Evolutionary conservation across 1,139 yeast species (phyloP), one percentile per base, ranked within the genome.

Genomic region (Nakaseomyces glabratus): DNA sequence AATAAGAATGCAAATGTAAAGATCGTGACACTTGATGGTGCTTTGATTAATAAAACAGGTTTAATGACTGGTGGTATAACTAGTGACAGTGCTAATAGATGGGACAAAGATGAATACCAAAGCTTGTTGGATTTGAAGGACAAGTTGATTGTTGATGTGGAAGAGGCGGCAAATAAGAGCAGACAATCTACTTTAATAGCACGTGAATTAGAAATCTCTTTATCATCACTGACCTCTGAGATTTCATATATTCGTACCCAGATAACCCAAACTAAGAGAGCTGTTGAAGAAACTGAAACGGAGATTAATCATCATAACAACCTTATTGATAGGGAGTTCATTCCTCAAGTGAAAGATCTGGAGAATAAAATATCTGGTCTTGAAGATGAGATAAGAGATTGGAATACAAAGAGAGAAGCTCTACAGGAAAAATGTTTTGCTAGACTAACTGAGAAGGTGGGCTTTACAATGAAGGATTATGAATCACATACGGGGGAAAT

Each of bases 11-110:
- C 84, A 15, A 71, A 69, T 23, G 76, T 74, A 35, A 85, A 81
- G 53, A 68, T 82, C 31, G 94, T 88, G 2, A 74, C 95, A 1
- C 51, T 84, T 7, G 86, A 85, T 34, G 98, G 98, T 1, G 73
- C 93, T 0, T 66, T 86, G 21, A 82, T 90, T 37, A 90, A 85
- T 52, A 76, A 73, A 49, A 78, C 90, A 8, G 95, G 95, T 6
- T 65, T 86, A 31, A 84, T 90, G 93, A 82, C 97, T 10, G 97
- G 96, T 59, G 97, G 97, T 45, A 60, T 49, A 51, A 63, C 63
- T 28, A 63, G 47, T 47, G 68, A 58, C 20, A 45, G 51, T 43
- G 48, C 57, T 39, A 60, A 61, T 40, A 69, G 73, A 45, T 85
- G 95, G 95, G 86, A 79, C 51, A 84, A 80, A 49, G 70, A 72